These are phyloP conservation scores for Venturia aucupariae DNA, from an alignment of 2,329 filamentous ascomycete species.

Conservation along the genomic window DNA sequence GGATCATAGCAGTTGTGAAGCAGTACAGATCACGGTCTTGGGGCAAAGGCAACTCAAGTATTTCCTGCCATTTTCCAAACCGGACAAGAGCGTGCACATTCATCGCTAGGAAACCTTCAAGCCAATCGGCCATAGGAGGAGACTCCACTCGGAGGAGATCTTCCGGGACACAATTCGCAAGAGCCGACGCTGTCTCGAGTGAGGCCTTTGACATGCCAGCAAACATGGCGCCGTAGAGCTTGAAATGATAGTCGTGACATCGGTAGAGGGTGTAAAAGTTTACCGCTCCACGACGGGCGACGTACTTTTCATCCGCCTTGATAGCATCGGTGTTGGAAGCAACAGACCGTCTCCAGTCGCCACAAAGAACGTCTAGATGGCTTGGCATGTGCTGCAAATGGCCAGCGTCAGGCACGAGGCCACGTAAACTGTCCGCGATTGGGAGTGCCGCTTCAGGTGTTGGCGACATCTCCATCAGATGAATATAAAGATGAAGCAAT, in stretches of 20 bases:
- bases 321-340: constrained; percentile 59
- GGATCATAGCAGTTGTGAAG: constrained; percentile 56
- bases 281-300: constrained; percentile 47
- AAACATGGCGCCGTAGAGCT: constrained; percentile 71
- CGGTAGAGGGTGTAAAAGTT: constrained; percentile 75
- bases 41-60: constrained; percentile 49
- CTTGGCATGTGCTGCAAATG: constrained; percentile 70
- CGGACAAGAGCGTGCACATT: constrained; percentile 61
- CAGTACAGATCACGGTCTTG: constrained; percentile 54
- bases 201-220: constrained; percentile 55
- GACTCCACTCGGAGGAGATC: constrained; percentile 53
- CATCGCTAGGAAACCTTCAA: constrained; percentile 62
- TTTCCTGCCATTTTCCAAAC: constrained; percentile 63
- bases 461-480: constrained; percentile 68
- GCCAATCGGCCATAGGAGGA: constrained; percentile 70
- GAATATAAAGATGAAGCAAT: constrained; percentile 65
- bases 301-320: constrained; percentile 57
- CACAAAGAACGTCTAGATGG: constrained; percentile 64
- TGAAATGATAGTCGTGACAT: constrained; percentile 65
- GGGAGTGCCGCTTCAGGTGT: constrained; percentile 54
- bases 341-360: constrained; percentile 60
- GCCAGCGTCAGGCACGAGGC: constrained; percentile 58
- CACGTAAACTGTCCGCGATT: constrained; percentile 52
- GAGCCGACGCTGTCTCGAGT: constrained; percentile 47
- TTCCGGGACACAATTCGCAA: constrained; percentile 56